phyloP scores from a whole-genome alignment of 371 early-diverging fungal genomes.

The Saksenaea oblongispora region DNA sequence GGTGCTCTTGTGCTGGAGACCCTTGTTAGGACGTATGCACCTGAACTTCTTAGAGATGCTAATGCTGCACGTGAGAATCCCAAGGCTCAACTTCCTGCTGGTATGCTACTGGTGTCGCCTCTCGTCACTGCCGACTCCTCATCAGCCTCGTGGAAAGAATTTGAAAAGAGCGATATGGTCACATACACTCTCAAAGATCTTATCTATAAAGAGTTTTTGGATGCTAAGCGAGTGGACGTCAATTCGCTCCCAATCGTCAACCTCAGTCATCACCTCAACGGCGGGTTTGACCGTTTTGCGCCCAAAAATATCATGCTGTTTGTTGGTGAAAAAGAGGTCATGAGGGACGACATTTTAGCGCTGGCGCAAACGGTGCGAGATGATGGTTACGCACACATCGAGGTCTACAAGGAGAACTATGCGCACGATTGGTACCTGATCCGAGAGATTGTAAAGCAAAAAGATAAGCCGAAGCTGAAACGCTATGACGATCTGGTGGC shows the following conservation, averaged over 20 bases:
- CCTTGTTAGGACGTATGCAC: conserved; percentile 30
- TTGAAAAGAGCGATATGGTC: conserved; percentile 32
- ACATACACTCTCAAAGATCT: conserved; percentile 18
- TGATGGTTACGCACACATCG: conserved; percentile 23
- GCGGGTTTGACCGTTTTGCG: conserved; percentile 27
- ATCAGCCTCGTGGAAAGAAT: conserved; percentile 30
- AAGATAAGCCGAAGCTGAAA: conserved; percentile 24
- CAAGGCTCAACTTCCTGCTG: conserved; percentile 32
- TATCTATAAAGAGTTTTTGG: conserved; percentile 39
- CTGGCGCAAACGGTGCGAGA: conserved; percentile 18
- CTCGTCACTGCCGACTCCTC: conserved; percentile 29
- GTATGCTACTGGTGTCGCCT: conserved; percentile 32
- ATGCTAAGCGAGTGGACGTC: conserved; percentile 18
- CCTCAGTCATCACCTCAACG: conserved; percentile 18
- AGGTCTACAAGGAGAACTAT: conserved; percentile 30
- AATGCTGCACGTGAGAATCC: conserved; percentile 26
- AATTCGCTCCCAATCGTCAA: conserved; percentile 30
- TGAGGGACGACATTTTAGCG: conserved; percentile 37
- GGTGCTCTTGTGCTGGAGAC: conserved; percentile 34
- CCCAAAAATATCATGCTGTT: conserved; percentile 33
- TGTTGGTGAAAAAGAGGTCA: conserved; percentile 41
- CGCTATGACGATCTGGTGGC: conserved; percentile 32
- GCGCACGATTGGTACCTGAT: conserved; percentile 47
- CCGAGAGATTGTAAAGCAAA: conserved; percentile 35
- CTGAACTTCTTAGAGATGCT: conserved; percentile 16